Conservation (phyloP, 2,329 filamentous ascomycete genomes). For the Fusarium tanahbumbuense region DNA sequence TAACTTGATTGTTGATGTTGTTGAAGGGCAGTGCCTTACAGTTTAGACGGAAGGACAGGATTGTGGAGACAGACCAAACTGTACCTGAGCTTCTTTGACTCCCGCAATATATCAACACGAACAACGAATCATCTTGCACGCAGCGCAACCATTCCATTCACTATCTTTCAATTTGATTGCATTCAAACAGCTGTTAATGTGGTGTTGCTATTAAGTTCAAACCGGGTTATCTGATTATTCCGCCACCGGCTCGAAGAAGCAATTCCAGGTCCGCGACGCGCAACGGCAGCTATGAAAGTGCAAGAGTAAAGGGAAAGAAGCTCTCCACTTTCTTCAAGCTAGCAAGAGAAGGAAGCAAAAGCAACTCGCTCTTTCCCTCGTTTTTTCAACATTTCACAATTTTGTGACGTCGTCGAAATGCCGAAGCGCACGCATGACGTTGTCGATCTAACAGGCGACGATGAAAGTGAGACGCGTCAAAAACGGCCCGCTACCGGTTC, state of each 20-base stretch:
- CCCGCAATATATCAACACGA: background rate
- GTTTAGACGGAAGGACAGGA: background rate
- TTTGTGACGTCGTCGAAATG: constrained; percentile 24
- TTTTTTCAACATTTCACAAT: background rate
- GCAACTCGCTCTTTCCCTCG: background rate
- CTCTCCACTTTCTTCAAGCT: background rate
- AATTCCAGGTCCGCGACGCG: constrained; percentile 32
- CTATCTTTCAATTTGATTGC: background rate
- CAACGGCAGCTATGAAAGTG: background rate
- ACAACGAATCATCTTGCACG: background rate
- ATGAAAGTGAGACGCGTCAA: constrained; percentile 38
- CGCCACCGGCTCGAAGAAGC: constrained; percentile 28
- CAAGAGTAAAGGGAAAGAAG: background rate
- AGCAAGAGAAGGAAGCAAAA: background rate
- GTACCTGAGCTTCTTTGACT: background rate
- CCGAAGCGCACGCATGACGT: constrained; percentile 54
- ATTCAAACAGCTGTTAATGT: background rate
- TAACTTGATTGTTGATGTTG: background rate
- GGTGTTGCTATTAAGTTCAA: background rate
- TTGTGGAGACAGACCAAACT: background rate
- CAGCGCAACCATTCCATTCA: background rate
- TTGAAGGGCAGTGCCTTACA: background rate
- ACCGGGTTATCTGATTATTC: constrained; percentile 18
- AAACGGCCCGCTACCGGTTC: constrained; percentile 45
- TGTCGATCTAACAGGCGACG: constrained; percentile 58